Evolutionary conservation across 352 stramenopile genomes (phyloP).

Genomic region (Pythium rishiriense): DNA sequence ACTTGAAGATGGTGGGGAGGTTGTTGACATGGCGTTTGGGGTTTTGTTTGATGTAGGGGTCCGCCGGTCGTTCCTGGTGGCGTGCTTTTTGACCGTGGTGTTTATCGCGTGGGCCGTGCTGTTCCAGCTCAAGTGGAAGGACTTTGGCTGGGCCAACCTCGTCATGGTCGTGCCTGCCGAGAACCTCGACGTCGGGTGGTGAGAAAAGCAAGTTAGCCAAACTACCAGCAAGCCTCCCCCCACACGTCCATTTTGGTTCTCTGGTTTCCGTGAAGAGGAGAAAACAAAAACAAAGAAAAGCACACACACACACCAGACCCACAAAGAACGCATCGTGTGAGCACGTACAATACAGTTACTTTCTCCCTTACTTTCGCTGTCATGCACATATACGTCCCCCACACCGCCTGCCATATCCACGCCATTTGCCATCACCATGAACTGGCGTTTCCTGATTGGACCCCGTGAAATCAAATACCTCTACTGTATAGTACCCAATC

Average conservation of each 20-base stretch:
- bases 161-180: conserved; percentile 73
- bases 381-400: background rate
- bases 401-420: background rate
- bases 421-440: conserved; percentile 14
- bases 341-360: background rate
- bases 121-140: conserved; percentile 87
- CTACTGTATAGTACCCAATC: background rate
- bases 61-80: conserved; percentile 72
- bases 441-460: conserved; percentile 34
- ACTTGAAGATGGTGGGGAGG: background rate
- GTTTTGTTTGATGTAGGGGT: conserved; percentile 44
- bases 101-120: conserved; percentile 77
- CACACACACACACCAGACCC: background rate
- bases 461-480: background rate
- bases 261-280: background rate
- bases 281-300: too few species aligned
- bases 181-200: conserved; percentile 75
- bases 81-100: conserved; percentile 65
- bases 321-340: background rate
- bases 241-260: too few species aligned
- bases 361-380: too few species aligned
- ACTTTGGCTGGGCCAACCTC: conserved; percentile 77
- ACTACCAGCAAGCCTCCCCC: background rate
- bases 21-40: background rate
- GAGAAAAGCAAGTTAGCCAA: background rate